Percentiles rank a stretch among this genome's conserved stretches.
Evolutionary conservation across 2,329 filamentous ascomycete genomes (phyloP).

Genomic region (Hypoxylon sp.): DNA sequence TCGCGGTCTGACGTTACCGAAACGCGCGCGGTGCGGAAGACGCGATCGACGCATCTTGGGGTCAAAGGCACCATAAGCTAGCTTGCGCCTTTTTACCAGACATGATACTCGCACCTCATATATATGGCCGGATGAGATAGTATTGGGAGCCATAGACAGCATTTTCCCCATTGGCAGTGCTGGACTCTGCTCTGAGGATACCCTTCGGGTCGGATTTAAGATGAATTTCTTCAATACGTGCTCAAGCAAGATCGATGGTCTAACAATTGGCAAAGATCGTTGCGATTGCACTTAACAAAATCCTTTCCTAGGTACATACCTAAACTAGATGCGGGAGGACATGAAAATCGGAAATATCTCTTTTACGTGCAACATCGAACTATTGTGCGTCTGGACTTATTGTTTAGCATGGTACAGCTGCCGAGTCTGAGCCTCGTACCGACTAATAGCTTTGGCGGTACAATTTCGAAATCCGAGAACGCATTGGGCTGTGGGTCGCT

Average conservation of each 20-base stretch:
- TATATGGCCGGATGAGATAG: too few relatives aligned
- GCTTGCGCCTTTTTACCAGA: too few relatives aligned
- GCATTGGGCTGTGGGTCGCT: slow-evolving; percentile 6
- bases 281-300: background rate
- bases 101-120: too few relatives aligned
- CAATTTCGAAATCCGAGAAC: slow-evolving; percentile 12
- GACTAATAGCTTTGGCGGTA: slow-evolving; percentile 14
- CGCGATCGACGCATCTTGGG: slow-evolving; percentile 5
- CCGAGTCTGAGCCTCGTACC: background rate
- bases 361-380: slow-evolving; percentile 8
- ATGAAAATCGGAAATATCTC: slow-evolving; percentile 1
- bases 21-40: slow-evolving; percentile 6
- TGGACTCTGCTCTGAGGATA: too few relatives aligned
- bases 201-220: too few relatives aligned
- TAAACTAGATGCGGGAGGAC: slow-evolving; percentile 4
- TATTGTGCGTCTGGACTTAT: slow-evolving; percentile 9
- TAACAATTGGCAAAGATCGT: too few relatives aligned
- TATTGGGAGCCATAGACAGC: too few relatives aligned
- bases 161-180: too few relatives aligned
- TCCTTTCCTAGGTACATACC: slow-evolving; percentile 10
- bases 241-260: too few relatives aligned
- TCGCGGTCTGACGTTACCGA: slow-evolving; percentile 3
- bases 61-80: slow-evolving; percentile 6
- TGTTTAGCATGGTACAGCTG: background rate
- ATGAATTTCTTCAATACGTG: too few relatives aligned